Evolutionary conservation across 768 basidiomycete genomes (phyloP), one percentile per base, ranked within the genome.

Genomic region (Dentipellis sp.): DNA sequence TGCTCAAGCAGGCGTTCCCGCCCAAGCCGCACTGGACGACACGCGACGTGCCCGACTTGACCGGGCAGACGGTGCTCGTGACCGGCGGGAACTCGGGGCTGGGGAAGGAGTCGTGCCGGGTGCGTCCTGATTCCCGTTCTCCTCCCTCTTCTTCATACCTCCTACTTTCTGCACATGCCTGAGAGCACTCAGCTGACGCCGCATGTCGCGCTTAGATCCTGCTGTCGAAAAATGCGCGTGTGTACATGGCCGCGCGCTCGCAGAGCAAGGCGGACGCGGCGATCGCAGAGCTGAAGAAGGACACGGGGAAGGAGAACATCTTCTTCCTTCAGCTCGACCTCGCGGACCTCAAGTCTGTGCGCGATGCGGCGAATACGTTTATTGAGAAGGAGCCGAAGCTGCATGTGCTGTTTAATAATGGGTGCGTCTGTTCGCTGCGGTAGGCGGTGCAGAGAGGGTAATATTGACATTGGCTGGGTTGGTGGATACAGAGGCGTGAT

Each of bases 351-450:
- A n/a, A 19, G 4, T 34, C 45, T 2, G 23, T 53, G 39, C 47
- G 48, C 16, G 16, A 36, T 1, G 50, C 56, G 11, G 56, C 51
- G 3, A 22, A 46, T 35, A 52, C 53, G 21, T 57, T 48, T 34
- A 11, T 29, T 2, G 12, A 35, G 35, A 57, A 57, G 46, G 56
- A 57, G 19, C 19, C 35, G 9, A 42, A 53, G 45, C 56, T 57
- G 0, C 53, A 60, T 36, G 50, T 23, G 38, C 56, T 73, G 5
- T 67, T 72, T 55, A 70, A 59, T 48, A 54, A 54, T 29, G 53
- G 29, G 50, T 48, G 51, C 36, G 12, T 42, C 42, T 19, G 29
- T 17, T 14, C 6, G 29, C 29, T 29, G 29, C 29, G 29, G n/a
- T 9, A 35, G n/a, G 52, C n/a, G n/a, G n/a, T n/a, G n/a, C n/a